Evolutionary conservation across 352 stramenopile species (phyloP).

Genomic region (Blastocystis sp.): DNA sequence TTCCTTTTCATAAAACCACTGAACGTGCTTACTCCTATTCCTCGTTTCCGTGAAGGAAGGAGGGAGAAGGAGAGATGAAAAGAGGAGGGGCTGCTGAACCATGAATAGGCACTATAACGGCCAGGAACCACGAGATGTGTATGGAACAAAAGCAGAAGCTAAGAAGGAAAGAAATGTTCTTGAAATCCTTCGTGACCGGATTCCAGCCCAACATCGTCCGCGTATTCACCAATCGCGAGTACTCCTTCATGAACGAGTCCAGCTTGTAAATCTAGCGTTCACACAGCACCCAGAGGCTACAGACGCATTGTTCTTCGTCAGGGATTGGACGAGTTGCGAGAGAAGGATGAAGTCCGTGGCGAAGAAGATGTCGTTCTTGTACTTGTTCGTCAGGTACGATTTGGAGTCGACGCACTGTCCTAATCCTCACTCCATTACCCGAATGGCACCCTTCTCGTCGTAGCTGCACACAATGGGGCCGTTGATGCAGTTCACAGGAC

Average conservation of each 20-base stretch:
- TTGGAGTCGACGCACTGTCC: not conserved
- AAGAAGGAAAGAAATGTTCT: slow-evolving; percentile 43
- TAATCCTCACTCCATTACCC: not conserved
- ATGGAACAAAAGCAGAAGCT: slow-evolving; percentile 3
- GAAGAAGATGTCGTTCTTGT: slow-evolving; percentile 50
- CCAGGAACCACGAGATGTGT: too few relatives aligned
- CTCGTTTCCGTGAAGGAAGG: too few relatives aligned
- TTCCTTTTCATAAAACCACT: not conserved
- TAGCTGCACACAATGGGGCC: slow-evolving; percentile 54
- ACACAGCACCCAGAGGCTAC: not conserved
- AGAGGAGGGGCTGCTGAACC: too few relatives aligned
- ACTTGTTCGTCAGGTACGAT: slow-evolving; percentile 19
- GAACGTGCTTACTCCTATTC: not conserved
- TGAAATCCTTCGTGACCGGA: slow-evolving; percentile 38
- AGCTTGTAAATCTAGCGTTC: slow-evolving; percentile 17
- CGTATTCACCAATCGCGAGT: not conserved
- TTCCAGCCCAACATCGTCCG: slow-evolving; percentile 47
- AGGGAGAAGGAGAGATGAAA: too few relatives aligned
- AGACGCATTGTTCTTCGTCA: slow-evolving; percentile 15
- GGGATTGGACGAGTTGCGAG: not conserved
- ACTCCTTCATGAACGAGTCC: slow-evolving; percentile 34
- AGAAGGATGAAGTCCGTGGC: slow-evolving; percentile 12
- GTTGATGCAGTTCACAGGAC: slow-evolving; percentile 42
- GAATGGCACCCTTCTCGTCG: not conserved
- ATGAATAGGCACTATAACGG: too few relatives aligned